Evolutionary conservation across 129 eudicot species (phyloP).

Genomic region (Lactuca sativa): DNA sequence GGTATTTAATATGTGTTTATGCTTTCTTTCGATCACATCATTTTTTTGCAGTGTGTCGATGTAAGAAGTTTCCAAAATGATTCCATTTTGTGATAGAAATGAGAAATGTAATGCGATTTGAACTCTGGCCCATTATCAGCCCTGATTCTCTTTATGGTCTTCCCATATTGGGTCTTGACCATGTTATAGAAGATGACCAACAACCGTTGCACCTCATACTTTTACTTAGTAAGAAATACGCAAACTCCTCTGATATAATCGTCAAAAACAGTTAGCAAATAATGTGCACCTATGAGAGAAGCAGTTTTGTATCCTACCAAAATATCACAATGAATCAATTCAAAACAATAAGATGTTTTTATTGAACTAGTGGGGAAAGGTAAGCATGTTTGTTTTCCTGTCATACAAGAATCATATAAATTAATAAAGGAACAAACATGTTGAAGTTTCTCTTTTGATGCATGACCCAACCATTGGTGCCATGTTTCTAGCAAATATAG

Average conservation of each 20-base stretch:
- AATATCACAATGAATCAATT: conserved; percentile 16
- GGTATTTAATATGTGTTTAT: conserved; percentile 7
- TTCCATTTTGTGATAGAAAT: too few relatives aligned
- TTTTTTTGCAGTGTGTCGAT: conserved; percentile 34
- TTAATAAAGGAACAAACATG: neutral
- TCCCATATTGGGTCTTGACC: too few relatives aligned
- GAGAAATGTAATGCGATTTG: too few relatives aligned
- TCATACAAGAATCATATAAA: conserved; percentile 17
- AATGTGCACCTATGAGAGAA: neutral
- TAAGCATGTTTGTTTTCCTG: neutral
- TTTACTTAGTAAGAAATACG: neutral
- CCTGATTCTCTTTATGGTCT: too few relatives aligned
- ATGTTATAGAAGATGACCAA: too few relatives aligned
- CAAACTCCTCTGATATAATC: conserved; percentile 11
- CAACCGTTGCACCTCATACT: too few relatives aligned
- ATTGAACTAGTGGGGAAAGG: neutral
- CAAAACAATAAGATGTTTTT: neutral
- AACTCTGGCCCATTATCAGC: too few relatives aligned
- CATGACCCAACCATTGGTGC: neutral
- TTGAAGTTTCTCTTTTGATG: neutral
- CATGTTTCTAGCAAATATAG: neutral
- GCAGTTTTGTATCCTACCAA: neutral
- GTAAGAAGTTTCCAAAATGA: too few relatives aligned
- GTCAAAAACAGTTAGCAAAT: conserved; percentile 24
- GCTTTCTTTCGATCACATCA: too few relatives aligned